A percentile compares a stretch with the other conserved stretches of the same genome.
Conservation (phyloP, 345 rosid genomes). For the Euphorbia pulcherrima region DNA sequence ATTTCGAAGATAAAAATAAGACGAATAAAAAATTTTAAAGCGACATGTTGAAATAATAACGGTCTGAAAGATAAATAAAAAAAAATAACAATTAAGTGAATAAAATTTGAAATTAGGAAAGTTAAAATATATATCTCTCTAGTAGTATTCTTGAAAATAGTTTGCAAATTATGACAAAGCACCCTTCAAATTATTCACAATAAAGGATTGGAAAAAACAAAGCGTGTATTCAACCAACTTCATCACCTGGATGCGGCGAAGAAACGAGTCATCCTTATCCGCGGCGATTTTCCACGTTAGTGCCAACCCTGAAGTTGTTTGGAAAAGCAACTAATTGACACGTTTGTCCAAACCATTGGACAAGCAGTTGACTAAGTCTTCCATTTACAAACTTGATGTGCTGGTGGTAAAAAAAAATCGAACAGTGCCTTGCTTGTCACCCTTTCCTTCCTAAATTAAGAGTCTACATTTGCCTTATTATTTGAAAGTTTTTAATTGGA, state of each 20-base stretch:
- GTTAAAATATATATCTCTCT: too few relatives aligned
- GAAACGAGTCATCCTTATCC: not conserved
- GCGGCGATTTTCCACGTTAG: not conserved
- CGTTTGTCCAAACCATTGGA: not conserved
- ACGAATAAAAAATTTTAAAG: too few relatives aligned
- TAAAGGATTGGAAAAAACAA: too few relatives aligned
- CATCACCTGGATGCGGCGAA: conserved; percentile 6
- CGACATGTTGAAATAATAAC: too few relatives aligned
- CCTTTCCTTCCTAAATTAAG: not conserved
- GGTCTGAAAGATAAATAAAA: too few relatives aligned
- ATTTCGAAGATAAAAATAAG: too few relatives aligned
- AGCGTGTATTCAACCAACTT: conserved; percentile 3
- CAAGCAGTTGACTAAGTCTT: not conserved
- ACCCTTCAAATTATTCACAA: too few relatives aligned
- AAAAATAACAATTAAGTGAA: too few relatives aligned
- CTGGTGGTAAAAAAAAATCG: not conserved
- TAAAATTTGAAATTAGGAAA: too few relatives aligned
- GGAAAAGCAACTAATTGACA: not conserved
- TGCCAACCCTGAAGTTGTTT: not conserved
- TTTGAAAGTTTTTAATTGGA: not conserved
- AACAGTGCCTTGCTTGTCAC: not conserved
- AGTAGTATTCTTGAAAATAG: too few relatives aligned
- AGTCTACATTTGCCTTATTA: not conserved
- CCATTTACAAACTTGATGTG: not conserved
- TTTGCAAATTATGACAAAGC: too few relatives aligned